Conservation (phyloP, 306 rosid species). For the Glycine soja region DNA sequence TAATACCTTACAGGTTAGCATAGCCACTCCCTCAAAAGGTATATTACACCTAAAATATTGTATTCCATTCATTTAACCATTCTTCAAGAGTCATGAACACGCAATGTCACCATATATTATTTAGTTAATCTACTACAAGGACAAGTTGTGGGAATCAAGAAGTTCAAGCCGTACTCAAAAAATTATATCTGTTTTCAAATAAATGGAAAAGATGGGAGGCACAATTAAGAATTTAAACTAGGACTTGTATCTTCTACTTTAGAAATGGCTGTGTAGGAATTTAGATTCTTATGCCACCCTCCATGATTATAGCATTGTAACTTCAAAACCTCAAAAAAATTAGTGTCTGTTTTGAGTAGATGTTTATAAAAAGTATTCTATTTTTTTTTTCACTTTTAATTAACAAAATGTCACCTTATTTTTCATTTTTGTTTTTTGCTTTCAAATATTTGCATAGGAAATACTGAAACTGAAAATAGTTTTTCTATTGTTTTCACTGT, state of each 20-base stretch:
- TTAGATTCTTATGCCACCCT: slow-evolving; percentile 30
- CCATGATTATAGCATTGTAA: slow-evolving; percentile 27
- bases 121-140: slow-evolving; percentile 25
- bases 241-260: background rate
- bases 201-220: background rate
- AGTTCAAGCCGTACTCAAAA: slow-evolving; percentile 8
- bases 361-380: background rate
- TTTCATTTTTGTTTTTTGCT: background rate
- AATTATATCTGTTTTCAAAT: slow-evolving; percentile 18
- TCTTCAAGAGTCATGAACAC: no score
- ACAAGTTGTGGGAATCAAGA: slow-evolving; percentile 28
- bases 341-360: background rate
- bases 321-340: slow-evolving; percentile 24
- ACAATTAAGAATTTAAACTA: slow-evolving; percentile 14
- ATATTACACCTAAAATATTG: no score
- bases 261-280: slow-evolving; percentile 15
- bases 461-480: background rate
- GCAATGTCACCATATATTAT: background rate
- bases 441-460: background rate
- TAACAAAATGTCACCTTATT: background rate
- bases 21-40: slow-evolving; percentile 13
- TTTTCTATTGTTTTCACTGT: background rate
- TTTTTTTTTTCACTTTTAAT: background rate
- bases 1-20: background rate
- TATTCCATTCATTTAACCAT: no score